Percentiles rank a stretch among this genome's conserved stretches.
phyloP scores from a whole-genome alignment of 1,139 yeast species.

The Taphrina wiesneri region DNA sequence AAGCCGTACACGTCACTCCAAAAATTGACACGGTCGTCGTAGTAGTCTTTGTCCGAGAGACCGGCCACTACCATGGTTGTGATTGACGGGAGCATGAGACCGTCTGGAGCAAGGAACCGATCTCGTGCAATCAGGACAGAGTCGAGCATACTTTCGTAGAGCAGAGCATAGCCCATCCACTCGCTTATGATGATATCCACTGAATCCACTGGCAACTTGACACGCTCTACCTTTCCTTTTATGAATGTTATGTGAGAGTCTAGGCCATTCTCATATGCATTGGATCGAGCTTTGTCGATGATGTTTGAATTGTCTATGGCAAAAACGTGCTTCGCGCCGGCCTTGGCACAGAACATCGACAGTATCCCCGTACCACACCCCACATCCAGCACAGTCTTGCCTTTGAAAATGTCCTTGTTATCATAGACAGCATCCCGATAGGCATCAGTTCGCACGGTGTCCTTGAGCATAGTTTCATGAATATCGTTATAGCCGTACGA shows the following conservation, averaged over 20 bases:
- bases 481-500: conserved; percentile 97
- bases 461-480: conserved; percentile 98
- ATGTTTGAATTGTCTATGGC: conserved; percentile 83
- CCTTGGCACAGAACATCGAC: conserved; percentile 61
- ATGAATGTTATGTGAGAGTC: conserved; percentile 82
- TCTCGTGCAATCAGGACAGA: conserved; percentile 95
- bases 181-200: conserved; percentile 96
- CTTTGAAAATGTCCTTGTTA: conserved; percentile 86
- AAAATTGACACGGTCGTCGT: conserved; percentile 57
- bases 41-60: conserved; percentile 57
- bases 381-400: conserved; percentile 92
- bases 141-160: conserved; percentile 97
- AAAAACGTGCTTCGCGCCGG: conserved; percentile 61
- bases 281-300: conserved; percentile 88
- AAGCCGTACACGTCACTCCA: conserved; percentile 63
- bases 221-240: conserved; percentile 94
- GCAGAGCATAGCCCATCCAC: conserved; percentile 98
- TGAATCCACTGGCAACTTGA: conserved; percentile 66
- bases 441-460: conserved; percentile 84
- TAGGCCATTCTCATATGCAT: conserved; percentile 79
- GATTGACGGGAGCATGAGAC: conserved; percentile 57
- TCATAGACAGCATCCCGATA: conserved; percentile 91
- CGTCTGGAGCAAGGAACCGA: conserved; percentile 61
- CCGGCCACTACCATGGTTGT: conserved; percentile 58
- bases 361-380: conserved; percentile 63